Conservation (phyloP, 1,284 basidiomycete species). For the Austroboletus novae-zelandiae region DNA sequence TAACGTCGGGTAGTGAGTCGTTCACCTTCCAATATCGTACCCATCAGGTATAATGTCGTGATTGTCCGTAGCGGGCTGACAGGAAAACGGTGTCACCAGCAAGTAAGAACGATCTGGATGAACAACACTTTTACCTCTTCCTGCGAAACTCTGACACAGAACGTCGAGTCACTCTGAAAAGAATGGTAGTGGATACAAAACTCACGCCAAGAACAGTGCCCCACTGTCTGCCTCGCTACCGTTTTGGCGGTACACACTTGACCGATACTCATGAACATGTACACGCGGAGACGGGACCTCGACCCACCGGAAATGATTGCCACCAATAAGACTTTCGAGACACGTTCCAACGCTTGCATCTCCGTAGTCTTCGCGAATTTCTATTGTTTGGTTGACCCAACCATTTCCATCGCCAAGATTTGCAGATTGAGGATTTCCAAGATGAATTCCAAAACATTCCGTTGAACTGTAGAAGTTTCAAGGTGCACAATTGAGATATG, state of each 20-base stretch:
- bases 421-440: constrained; percentile 55
- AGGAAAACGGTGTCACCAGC: not conserved
- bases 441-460: constrained; percentile 61
- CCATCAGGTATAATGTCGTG: constrained; percentile 54
- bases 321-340: constrained; percentile 59
- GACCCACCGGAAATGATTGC: constrained; percentile 59
- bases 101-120: not conserved
- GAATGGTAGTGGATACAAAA: constrained; percentile 1
- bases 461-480: constrained; percentile 43
- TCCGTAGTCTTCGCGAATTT: constrained; percentile 60
- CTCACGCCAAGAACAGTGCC: constrained; percentile 64
- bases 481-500: not conserved
- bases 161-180: not conserved
- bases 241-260: constrained; percentile 56
- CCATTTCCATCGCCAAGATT: constrained; percentile 65
- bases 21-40: constrained; percentile 48
- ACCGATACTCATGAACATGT: not conserved
- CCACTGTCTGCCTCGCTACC: constrained; percentile 51
- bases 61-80: constrained; percentile 36
- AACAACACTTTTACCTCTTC: constrained; percentile 43
- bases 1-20: constrained; percentile 3
- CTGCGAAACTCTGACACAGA: constrained; percentile 47
- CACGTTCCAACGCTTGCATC: constrained; percentile 51
- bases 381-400: constrained; percentile 43
- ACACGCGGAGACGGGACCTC: not conserved